A percentile compares a stretch with the other conserved stretches of the same genome.
These are phyloP conservation scores for Paratinospora sagittata DNA, from an alignment of 164 flowering plant species.

Conservation along the genomic window DNA sequence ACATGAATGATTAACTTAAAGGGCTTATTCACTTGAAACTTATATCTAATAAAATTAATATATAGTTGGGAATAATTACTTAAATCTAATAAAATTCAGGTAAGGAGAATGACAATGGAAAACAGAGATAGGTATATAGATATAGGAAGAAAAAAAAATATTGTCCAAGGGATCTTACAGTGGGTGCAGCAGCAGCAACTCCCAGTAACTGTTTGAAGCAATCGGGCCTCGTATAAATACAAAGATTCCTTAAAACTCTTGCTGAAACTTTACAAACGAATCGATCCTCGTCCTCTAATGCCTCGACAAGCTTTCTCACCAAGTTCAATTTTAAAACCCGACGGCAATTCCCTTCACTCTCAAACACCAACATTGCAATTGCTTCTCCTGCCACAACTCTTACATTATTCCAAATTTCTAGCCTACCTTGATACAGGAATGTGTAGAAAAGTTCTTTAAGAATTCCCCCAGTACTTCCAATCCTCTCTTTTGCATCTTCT, in stretches of 20 bases:
- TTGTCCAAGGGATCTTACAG: slow-evolving; percentile 43
- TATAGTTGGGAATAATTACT: no score
- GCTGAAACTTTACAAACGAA: slow-evolving; percentile 54
- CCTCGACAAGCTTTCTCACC: slow-evolving; percentile 41
- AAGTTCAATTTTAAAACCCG: slow-evolving; percentile 45
- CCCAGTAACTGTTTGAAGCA: slow-evolving; percentile 41
- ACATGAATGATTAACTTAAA: no score
- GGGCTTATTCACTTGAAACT: no score
- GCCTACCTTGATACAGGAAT: slow-evolving; percentile 41
- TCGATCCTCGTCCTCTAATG: slow-evolving; percentile 49
- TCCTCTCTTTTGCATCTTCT: slow-evolving; percentile 73
- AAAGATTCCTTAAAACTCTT: slow-evolving; percentile 66
- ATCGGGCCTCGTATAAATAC: slow-evolving; percentile 45
- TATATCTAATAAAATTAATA: no score
- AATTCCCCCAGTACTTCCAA: slow-evolving; percentile 82
- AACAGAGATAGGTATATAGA: no score
- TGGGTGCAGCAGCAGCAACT: slow-evolving; percentile 50
- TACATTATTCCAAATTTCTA: slow-evolving; percentile 31
- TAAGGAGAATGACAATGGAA: neutral
- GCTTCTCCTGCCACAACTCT: slow-evolving; percentile 85
- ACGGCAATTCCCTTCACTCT: slow-evolving; percentile 53
- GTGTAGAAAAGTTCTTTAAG: slow-evolving; percentile 52
- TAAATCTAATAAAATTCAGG: no score
- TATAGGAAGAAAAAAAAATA: no score
- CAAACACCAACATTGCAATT: slow-evolving; percentile 70